Percentiles rank a stretch among this genome's conserved stretches.
Conservation (phyloP, 2,329 filamentous ascomycete genomes). For the Penicillium sp. region DNA sequence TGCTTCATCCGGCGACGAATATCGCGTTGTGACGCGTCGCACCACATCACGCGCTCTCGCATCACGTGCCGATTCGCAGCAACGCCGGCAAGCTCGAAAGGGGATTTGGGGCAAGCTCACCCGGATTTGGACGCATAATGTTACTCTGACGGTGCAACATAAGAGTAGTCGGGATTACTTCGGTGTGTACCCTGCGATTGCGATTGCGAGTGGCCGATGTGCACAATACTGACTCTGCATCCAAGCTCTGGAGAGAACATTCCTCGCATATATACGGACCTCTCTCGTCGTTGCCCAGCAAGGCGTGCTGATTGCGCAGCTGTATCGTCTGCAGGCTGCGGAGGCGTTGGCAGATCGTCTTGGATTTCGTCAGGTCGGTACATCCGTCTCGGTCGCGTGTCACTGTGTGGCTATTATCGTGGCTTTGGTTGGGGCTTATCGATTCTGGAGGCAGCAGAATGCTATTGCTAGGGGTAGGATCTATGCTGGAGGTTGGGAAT, state of each 20-base stretch:
- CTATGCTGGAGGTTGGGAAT: slow-evolving; percentile 60
- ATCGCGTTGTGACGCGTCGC: slow-evolving; percentile 29
- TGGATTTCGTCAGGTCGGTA: slow-evolving; percentile 61
- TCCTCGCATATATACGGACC: slow-evolving; percentile 70
- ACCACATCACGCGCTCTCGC: slow-evolving; percentile 22
- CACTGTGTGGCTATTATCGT: slow-evolving; percentile 54
- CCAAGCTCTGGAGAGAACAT: slow-evolving; percentile 71
- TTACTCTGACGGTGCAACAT: slow-evolving; percentile 40
- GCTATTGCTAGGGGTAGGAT: slow-evolving; percentile 60
- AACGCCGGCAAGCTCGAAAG: slow-evolving; percentile 24
- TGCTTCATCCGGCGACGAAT: slow-evolving; percentile 37
- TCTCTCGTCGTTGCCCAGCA: slow-evolving; percentile 67
- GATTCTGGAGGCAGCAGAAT: slow-evolving; percentile 63
- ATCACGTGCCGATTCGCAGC: slow-evolving; percentile 8
- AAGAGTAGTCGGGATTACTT: slow-evolving; percentile 46
- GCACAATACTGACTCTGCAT: slow-evolving; percentile 2
- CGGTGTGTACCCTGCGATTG: slow-evolving; percentile 30
- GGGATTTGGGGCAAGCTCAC: slow-evolving; percentile 65
- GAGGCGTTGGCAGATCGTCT: slow-evolving; percentile 50
- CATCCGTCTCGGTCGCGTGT: slow-evolving; percentile 54
- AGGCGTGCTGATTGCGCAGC: slow-evolving; percentile 65
- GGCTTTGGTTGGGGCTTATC: slow-evolving; percentile 54
- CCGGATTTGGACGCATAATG: slow-evolving; percentile 73
- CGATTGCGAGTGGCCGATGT: not conserved
- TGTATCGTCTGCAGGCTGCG: slow-evolving; percentile 59